phyloP scores from a whole-genome alignment of 1,139 yeast species.

The Hyphopichia burtonii region DNA sequence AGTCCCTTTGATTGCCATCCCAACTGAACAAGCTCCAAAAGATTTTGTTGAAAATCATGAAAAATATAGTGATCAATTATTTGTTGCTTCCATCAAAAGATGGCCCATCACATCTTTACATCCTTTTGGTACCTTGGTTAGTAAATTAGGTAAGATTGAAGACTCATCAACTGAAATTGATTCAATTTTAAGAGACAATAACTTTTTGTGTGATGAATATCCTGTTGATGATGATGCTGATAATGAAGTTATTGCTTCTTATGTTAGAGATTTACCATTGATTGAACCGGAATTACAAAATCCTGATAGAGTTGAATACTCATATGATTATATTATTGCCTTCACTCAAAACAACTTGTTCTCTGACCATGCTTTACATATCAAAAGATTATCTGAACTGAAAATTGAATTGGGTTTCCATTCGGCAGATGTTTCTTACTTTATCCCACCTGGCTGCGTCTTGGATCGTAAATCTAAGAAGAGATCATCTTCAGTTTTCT shows the following conservation, averaged over 20 bases:
- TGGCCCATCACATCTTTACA: constrained; percentile 99
- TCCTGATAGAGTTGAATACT: constrained; percentile 54
- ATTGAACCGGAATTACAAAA: constrained; percentile 34
- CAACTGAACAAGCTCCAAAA: constrained; percentile 96
- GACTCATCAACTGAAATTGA: constrained; percentile 80
- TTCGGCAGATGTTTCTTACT: constrained; percentile 74
- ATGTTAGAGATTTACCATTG: constrained; percentile 35
- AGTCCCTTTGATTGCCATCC: constrained; percentile 96
- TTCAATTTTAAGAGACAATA: constrained; percentile 88
- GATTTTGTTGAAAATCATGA: constrained; percentile 95
- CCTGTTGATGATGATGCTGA: constrained; percentile 44
- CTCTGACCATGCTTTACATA: constrained; percentile 80
- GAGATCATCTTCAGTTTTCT: constrained; percentile 83
- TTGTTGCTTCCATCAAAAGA: constrained; percentile 93
- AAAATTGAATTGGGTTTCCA: constrained; percentile 78
- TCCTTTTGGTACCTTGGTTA: constrained; percentile 93
- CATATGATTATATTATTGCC: constrained; percentile 64
- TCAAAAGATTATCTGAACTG: constrained; percentile 56
- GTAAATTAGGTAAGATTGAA: constrained; percentile 79
- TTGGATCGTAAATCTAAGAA: constrained; percentile 89
- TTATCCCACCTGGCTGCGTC: constrained; percentile 66
- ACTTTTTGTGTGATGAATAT: constrained; percentile 86
- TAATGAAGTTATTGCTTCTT: constrained; percentile 19
- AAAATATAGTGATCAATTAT: constrained; percentile 72
- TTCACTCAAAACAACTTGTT: constrained; percentile 59